Evolutionary conservation across 2,329 filamentous ascomycete genomes (phyloP).

Genomic region (Alternaria atra): DNA sequence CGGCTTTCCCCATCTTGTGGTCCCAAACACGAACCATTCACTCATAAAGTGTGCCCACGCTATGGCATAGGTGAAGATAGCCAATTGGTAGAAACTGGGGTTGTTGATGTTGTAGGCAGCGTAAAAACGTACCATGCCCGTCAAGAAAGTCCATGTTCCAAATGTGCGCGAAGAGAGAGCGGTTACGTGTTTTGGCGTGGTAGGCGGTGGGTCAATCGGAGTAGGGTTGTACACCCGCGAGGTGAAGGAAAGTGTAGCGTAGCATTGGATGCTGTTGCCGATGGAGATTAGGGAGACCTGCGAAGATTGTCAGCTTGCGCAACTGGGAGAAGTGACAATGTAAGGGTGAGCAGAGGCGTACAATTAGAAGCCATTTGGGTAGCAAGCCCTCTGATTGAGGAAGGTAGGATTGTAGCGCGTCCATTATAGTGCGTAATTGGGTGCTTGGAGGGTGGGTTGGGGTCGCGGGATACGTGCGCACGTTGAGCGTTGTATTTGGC

Average conservation of each 20-base stretch:
- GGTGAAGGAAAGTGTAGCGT: constrained; percentile 80
- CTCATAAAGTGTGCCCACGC: constrained; percentile 68
- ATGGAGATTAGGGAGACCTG: constrained; percentile 85
- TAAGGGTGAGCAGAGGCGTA: constrained; percentile 49
- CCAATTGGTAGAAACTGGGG: constrained; percentile 78
- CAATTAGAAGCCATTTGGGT: constrained; percentile 72
- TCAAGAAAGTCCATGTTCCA: constrained; percentile 86
- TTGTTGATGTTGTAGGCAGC: constrained; percentile 83
- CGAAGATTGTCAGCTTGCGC: not conserved
- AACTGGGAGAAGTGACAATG: not conserved
- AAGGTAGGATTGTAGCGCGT: constrained; percentile 51
- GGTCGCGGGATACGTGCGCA: not conserved
- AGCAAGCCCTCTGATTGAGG: constrained; percentile 61
- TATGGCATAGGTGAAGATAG: constrained; percentile 81
- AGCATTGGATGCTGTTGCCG: constrained; percentile 86
- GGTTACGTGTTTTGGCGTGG: constrained; percentile 65
- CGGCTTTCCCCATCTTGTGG: constrained; percentile 70
- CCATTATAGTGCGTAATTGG: constrained; percentile 32
- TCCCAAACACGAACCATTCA: constrained; percentile 84
- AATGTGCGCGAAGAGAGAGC: constrained; percentile 81
- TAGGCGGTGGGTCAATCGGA: constrained; percentile 50
- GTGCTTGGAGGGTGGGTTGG: not conserved
- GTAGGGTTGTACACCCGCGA: constrained; percentile 84
- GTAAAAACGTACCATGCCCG: constrained; percentile 79
- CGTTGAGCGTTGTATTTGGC: not conserved